phyloP scores from a whole-genome alignment of 176 grass and related monocot species.

The Carex cristatella region DNA sequence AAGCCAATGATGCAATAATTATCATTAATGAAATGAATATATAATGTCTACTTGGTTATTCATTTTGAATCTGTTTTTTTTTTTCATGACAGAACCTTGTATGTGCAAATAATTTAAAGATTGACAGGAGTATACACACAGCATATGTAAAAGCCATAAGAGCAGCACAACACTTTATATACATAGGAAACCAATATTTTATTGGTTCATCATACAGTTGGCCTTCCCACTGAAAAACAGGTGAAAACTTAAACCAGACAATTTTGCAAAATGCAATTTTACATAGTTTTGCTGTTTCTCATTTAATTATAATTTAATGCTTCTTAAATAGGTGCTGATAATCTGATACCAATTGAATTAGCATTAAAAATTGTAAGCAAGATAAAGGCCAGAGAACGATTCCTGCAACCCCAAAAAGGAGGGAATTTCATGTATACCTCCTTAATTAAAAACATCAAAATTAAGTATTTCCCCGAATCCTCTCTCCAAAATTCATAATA shows the following conservation, averaged over 20 bases:
- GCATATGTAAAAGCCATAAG: constrained; percentile 64
- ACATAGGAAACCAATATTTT: constrained; percentile 66
- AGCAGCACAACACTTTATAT: constrained; percentile 59
- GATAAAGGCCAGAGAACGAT: constrained; percentile 41
- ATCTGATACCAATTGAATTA: constrained; percentile 58
- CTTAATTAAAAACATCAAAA: too few species aligned
- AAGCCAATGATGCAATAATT: neutral
- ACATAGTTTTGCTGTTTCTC: neutral
- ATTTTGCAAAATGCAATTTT: neutral
- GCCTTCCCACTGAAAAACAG: constrained; percentile 54
- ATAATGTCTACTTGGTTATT: neutral
- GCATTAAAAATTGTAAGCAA: constrained; percentile 57
- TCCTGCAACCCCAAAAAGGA: neutral
- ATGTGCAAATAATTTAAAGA: constrained; percentile 58
- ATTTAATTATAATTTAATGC: neutral
- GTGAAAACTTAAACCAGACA: constrained; percentile 15
- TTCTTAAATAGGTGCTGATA: constrained; percentile 42
- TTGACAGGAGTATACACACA: constrained; percentile 60
- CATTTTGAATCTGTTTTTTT: neutral
- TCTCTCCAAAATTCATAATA: too few species aligned
- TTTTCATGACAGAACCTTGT: constrained; percentile 40
- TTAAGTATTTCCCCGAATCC: too few species aligned
- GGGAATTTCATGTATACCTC: too few species aligned
- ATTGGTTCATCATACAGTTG: constrained; percentile 53
- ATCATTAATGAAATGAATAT: neutral